Base-by-base conservation (phyloP, 345 rosid species). In the Zanthoxylum bungeanum region DNA sequence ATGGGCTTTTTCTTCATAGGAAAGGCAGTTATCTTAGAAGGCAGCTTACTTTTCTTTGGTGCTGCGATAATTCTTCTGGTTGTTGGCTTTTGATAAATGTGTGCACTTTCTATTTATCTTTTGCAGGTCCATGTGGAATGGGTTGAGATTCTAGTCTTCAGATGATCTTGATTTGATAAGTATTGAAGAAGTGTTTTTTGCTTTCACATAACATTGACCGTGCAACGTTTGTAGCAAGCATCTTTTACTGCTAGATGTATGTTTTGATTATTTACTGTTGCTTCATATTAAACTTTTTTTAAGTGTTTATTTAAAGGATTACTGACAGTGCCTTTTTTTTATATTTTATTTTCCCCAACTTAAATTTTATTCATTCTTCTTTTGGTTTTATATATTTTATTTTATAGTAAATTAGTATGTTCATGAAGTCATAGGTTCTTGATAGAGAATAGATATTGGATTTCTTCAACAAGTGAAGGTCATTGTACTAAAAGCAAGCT, bases 91-190 rank as follows among this genome's bases (percentile, higher is more conserved):
- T 78, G 74, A 75, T 85, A 76, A 85, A 75, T 76, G 49, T 71
- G 77, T 69, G 77, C 82, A 57, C 75, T 76, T 77, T 81, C 61
- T 82, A 77, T 77, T 82, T 77, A 72, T 85, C 75, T 65, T 77
- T 80, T 87, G 90, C 92, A 89, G 95, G 95, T 82, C 49, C 73
- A 59, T 81, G 55, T 81, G 77, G 77, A 80, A 83, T 49, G 37
- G 77, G 74, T 68, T 74, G 80, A 79, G 77, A 80, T 78, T 82
- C 70, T 50, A 75, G 71, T 75, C 79, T 75, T 66, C 80, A 79
- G 88, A 81, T 74, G 81, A 69, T 66, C 79, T 77, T 74, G 73
- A 68, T 73, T 78, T 85, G 84, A 69, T 80, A 72, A 78, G 77
- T 82, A 76, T 78, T 78, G 70, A 72, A 79, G 86, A 80, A 81